Base-by-base conservation (phyloP, 2,329 filamentous ascomycete genomes). In the Trichoderma atrobrunneum region DNA sequence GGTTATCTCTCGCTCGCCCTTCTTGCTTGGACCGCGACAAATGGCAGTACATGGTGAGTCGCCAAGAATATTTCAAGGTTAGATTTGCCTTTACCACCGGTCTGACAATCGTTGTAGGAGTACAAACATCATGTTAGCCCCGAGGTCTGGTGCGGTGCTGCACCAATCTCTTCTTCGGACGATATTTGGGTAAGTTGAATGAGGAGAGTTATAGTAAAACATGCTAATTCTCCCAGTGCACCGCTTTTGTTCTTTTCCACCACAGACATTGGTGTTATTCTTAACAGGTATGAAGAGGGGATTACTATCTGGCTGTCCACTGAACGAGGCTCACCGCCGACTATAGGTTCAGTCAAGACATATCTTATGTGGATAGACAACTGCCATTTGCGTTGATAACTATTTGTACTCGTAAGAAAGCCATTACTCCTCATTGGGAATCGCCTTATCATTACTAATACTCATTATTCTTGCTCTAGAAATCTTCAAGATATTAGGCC, bases 331-430 rank as follows among this genome's bases (percentile, higher is more conserved):
- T 70, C 51, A 56, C 36, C 39, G 2, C 18, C 16, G 30, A 6
- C 14, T 12, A 11, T 36, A 82, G 81, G 70, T 84, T 85, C 72
- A 81, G 79, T 24, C 81, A 84, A 74, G 82, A 85, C 30, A 81
- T 84, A 3, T 77, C 81, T 56, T 75, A 83, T 5, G 77, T 84
- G 12, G 83, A 85, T 74, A 82, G 79, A 26, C 76, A 81, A 56
- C 75, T 85, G 1, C 79, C 81, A 3, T 59, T 74, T 1, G 79
- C 81, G 0, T 43, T 84, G n/a, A 72, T 74, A n/a, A 74, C 76
- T 11, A 65, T 82, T n/a, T 59, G 68, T 12, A 74, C 72, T 56
- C 82, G 71, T 72, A 70, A 48, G 54, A 24, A 16, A 21, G 3
- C 26, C 21, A n/a, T 8, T 2, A 6, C 7, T 16, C n/a, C 7